Conservation (phyloP, 2,329 filamentous ascomycete species). For the Mycosphaerella arachidis region DNA sequence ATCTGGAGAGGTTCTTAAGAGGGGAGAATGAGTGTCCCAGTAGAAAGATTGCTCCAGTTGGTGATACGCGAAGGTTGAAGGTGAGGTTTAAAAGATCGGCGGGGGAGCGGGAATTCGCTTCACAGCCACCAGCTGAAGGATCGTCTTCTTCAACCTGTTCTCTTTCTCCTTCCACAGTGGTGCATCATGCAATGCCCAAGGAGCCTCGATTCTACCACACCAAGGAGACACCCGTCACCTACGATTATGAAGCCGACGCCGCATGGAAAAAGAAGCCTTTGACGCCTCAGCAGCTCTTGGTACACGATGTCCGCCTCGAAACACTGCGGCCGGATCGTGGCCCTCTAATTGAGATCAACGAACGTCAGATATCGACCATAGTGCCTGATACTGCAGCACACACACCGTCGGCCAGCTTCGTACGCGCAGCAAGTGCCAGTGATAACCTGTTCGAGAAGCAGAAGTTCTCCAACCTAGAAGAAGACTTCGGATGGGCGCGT, state of each 20-base stretch:
- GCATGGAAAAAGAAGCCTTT: conserved; percentile 39
- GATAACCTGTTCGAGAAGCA: conserved; percentile 36
- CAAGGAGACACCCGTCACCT: conserved; percentile 4
- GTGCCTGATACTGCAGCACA: conserved; percentile 28
- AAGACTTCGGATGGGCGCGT: conserved; percentile 43
- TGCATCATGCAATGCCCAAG: conserved; percentile 17
- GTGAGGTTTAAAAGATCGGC: not conserved
- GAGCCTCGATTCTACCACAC: conserved; percentile 4
- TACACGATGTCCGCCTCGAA: conserved; percentile 39
- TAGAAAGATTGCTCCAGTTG: not conserved
- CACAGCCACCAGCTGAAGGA: not conserved
- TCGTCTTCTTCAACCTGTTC: not conserved
- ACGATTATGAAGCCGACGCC: conserved; percentile 34
- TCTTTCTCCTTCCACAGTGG: not conserved
- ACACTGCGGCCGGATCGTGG: conserved; percentile 29
- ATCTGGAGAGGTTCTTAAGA: not conserved
- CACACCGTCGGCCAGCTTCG: conserved; percentile 19
- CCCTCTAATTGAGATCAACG: conserved; percentile 38
- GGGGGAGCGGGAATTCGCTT: not conserved
- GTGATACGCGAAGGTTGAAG: not conserved
- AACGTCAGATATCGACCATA: conserved; percentile 33
- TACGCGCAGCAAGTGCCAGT: conserved; percentile 23
- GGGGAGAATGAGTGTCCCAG: not conserved
- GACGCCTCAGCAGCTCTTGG: conserved; percentile 38
- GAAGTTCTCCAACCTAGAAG: conserved; percentile 32